Base-by-base conservation (phyloP, 2,329 filamentous ascomycete species). In the Anisogramma anomala region DNA sequence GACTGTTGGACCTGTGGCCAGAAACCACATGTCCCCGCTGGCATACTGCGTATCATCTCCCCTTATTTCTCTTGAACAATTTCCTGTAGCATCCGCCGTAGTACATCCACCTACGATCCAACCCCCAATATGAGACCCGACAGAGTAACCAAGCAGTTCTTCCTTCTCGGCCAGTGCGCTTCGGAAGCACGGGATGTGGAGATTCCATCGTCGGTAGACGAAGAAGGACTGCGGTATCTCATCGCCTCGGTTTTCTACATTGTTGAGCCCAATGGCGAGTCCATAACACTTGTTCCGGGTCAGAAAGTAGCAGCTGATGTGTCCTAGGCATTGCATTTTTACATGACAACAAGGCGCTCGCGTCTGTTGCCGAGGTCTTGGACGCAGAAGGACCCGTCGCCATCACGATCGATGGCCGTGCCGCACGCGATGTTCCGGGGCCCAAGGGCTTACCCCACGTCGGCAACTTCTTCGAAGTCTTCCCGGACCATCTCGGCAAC, bases 401-500 rank as follows among this genome's bases (percentile, higher is more conserved):
- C 41, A 60, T 73, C 47, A 65, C 61, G 4, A 61, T 74, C 13
- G 69, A 73, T 42, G 68, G 69, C 17, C 60, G 68, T 27, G 51
- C 59, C 3, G 64, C 74, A 6, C 67, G 65, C 1, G 58, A 66
- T 2, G 55, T 75, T 6, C 72, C 69, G 2, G 71, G 72, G 0
- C 68, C 72, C 4, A 56, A 54, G 14, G 65, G 62, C 4, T 55
- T 69, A 1, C 67, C 68, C 2, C 58, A 65, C n/a, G 55, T 75
- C 3, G 72, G 72, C 15, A 73, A 66, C 49, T 71, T 65, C 54
- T 68, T 69, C 33, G 69, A 75, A 45, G 55, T 75, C 8, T 77
- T 65, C 49, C 72, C 72, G 0, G 72, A 77, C 47, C 71, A 73
- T 44, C 59, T 77, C 1, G 72, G 72, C 3, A 76, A 76, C 53